Evolutionary conservation across 139 green algal genomes (phyloP).

Genomic region (Picochlorum costavermella): DNA sequence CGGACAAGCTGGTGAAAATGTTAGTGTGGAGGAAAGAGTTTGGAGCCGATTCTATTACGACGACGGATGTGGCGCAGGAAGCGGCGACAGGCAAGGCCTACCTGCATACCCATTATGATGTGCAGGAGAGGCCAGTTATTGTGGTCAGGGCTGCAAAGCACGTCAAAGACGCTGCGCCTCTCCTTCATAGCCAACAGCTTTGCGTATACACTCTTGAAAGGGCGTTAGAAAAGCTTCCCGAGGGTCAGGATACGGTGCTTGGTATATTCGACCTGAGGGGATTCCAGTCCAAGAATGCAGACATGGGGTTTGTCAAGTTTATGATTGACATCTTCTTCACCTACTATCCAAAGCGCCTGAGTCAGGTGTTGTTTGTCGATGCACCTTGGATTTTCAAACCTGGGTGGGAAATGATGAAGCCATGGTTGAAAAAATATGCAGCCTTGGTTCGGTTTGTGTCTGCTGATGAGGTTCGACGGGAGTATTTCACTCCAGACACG

Average conservation of each 20-base stretch:
- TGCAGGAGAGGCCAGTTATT: conserved; percentile 70
- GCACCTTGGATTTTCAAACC: conserved; percentile 87
- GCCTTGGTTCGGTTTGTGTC: conserved; percentile 67
- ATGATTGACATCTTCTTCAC: conserved; percentile 93
- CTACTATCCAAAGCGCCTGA: conserved; percentile 85
- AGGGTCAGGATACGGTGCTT: conserved; percentile 66
- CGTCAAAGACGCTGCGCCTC: conserved; percentile 42
- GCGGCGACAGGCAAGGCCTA: conserved; percentile 75
- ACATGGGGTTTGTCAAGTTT: conserved; percentile 81
- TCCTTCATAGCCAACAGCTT: conserved; percentile 59
- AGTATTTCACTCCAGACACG: conserved; percentile 67
- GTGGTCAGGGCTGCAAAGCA: conserved; percentile 59
- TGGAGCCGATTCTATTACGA: conserved; percentile 42
- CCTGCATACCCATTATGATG: conserved; percentile 64
- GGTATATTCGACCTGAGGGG: conserved; percentile 87
- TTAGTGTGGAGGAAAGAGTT: conserved; percentile 57
- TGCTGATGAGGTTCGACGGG: conserved; percentile 40
- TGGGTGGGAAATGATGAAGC: conserved; percentile 81
- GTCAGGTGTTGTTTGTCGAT: conserved; percentile 88
- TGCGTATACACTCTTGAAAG: conserved; percentile 61
- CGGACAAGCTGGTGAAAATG: conserved; percentile 62
- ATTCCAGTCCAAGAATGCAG: conserved; percentile 73
- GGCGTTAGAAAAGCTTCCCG: conserved; percentile 40
- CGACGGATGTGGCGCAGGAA: conserved; percentile 44
- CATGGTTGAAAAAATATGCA: conserved; percentile 68